Conservation (phyloP, 2,329 filamentous ascomycete species). For the Nemania sp. region DNA sequence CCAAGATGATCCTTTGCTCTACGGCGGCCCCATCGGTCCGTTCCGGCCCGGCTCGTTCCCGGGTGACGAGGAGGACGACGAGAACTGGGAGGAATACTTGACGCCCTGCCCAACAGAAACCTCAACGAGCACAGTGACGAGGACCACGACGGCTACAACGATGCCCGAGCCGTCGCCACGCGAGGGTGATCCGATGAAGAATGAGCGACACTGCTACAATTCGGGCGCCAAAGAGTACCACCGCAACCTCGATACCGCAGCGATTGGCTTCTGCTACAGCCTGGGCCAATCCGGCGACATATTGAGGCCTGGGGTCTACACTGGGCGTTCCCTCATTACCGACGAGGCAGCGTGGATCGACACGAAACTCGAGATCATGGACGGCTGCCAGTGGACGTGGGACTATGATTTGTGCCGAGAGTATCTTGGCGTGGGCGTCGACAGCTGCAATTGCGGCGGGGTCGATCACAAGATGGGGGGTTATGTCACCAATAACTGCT, state of each 20-base stretch:
- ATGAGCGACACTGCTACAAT: conserved; percentile 3
- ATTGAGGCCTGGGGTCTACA: no score
- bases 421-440: not conserved
- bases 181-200: not conserved
- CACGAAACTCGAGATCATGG: not conserved
- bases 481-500: no score
- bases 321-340: not conserved
- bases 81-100: not conserved
- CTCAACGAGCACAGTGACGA: not conserved
- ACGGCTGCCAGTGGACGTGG: not conserved
- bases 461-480: not conserved
- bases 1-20: not conserved
- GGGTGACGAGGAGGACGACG: conserved; percentile 2
- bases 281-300: not conserved
- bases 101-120: not conserved
- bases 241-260: not conserved
- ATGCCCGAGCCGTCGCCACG: no score
- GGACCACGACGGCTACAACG: no score
- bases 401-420: conserved; percentile 4
- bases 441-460: conserved; percentile 13
- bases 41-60: no score
- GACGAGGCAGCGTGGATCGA: not conserved
- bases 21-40: not conserved
- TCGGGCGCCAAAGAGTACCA: not conserved
- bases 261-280: not conserved